phyloP scores from a whole-genome alignment of 202 grass and related monocot genomes.

The Bolboschoenoplectus hybrid region DNA sequence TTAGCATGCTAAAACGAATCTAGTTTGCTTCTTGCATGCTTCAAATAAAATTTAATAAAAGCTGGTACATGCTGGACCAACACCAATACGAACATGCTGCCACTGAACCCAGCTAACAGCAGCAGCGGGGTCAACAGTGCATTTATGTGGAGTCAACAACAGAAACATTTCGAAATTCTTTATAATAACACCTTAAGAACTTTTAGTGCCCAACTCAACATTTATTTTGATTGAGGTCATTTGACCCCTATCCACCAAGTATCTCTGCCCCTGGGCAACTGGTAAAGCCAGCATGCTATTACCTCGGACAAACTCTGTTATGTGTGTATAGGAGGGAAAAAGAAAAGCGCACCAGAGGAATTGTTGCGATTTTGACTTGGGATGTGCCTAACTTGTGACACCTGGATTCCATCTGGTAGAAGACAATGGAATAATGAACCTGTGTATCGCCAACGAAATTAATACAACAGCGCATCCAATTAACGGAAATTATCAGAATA shows the following conservation, averaged over 20 bases:
- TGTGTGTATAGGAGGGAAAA: slow-evolving; percentile 24
- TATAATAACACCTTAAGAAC: too few relatives aligned
- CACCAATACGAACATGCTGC: neutral
- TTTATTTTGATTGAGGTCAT: slow-evolving; percentile 6
- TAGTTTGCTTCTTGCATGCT: neutral
- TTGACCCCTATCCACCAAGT: slow-evolving; percentile 18
- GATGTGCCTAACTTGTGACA: slow-evolving; percentile 59
- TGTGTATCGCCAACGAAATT: slow-evolving; percentile 40
- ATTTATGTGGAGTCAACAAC: slow-evolving; percentile 2
- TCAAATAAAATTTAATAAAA: slow-evolving; percentile 13
- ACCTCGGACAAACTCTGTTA: neutral
- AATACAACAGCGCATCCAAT: neutral
- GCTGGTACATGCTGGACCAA: neutral
- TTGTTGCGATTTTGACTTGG: slow-evolving; percentile 50
- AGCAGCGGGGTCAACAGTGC: neutral
- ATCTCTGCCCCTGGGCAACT: neutral
- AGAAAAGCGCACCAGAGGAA: slow-evolving; percentile 61
- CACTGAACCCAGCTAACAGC: slow-evolving; percentile 2
- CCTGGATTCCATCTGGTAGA: slow-evolving; percentile 79
- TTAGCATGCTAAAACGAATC: neutral
- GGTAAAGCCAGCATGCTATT: neutral
- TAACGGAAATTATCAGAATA: slow-evolving; percentile 22
- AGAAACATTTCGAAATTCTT: neutral
- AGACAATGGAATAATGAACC: slow-evolving; percentile 77
- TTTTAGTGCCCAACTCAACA: neutral